Percentiles rank a stretch among this genome's conserved stretches.
phyloP scores from a whole-genome alignment of 441 rosid genomes.

The Aquilaria agallochum region DNA sequence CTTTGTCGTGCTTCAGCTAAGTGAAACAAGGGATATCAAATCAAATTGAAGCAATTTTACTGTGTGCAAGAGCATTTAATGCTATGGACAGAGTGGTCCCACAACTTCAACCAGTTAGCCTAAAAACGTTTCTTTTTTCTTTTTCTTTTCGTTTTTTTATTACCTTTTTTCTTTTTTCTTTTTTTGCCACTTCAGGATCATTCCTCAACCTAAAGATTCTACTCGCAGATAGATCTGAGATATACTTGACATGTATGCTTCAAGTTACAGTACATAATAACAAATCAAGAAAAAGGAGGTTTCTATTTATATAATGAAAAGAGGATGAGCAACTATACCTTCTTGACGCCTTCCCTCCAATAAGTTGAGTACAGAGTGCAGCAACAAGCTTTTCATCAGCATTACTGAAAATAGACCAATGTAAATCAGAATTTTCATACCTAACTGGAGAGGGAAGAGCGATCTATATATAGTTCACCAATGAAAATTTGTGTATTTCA shows the following conservation, averaged over 20 bases:
- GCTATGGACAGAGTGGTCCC: too few species aligned
- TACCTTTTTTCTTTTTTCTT: too few species aligned
- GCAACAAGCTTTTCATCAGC: slow-evolving; percentile 96
- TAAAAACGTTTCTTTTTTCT: too few species aligned
- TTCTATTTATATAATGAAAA: background rate
- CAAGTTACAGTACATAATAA: slow-evolving; percentile 6
- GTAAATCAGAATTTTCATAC: slow-evolving; percentile 12
- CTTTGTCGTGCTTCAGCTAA: background rate
- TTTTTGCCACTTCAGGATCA: too few species aligned
- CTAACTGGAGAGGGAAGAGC: slow-evolving; percentile 14
- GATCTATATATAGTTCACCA: background rate
- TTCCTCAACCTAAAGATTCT: too few species aligned
- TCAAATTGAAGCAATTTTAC: too few species aligned
- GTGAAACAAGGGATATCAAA: background rate
- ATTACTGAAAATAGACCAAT: slow-evolving; percentile 42
- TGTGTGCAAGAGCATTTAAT: too few species aligned
- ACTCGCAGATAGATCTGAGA: too few species aligned
- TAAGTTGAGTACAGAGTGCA: slow-evolving; percentile 73
- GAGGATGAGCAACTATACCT: slow-evolving; percentile 41
- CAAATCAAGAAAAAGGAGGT: background rate
- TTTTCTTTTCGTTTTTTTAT: too few species aligned
- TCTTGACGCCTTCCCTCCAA: slow-evolving; percentile 40
- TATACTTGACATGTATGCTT: background rate
- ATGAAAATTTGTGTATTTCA: background rate
- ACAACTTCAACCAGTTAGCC: too few species aligned